Evolutionary conservation across 129 eudicot species (phyloP).

Genomic region (Ambrosia artemisiifolia): DNA sequence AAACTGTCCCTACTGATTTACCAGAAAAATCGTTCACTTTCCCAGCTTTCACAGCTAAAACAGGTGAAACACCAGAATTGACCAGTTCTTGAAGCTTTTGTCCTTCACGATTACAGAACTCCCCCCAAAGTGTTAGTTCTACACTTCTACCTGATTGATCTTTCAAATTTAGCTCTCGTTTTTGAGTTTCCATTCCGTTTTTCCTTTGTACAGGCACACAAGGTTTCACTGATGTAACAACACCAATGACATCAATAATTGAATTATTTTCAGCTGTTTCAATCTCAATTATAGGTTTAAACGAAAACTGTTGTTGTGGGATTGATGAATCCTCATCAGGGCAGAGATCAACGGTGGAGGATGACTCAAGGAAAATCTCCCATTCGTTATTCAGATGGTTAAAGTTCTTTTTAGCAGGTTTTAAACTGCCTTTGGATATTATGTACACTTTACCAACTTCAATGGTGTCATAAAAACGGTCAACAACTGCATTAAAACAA

Average conservation of each 20-base stretch:
- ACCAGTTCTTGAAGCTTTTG: conserved; percentile 71
- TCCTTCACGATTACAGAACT: conserved; percentile 89
- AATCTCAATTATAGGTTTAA: conserved; percentile 75
- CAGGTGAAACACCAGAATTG: conserved; percentile 60
- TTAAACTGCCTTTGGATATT: conserved; percentile 90
- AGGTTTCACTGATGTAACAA: conserved; percentile 72
- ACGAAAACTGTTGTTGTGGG: conserved; percentile 83
- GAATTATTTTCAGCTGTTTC: conserved; percentile 75
- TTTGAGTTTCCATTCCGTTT: conserved; percentile 97
- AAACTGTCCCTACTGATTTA: conserved; percentile 76
- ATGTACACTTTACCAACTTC: conserved; percentile 83
- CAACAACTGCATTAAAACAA: conserved; percentile 90
- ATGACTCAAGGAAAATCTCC: conserved; percentile 78
- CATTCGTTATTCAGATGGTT: conserved; percentile 92
- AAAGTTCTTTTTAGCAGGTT: conserved; percentile 85
- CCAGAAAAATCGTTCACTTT: conserved; percentile 89
- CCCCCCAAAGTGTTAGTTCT: conserved; percentile 96
- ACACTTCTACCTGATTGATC: conserved; percentile 79
- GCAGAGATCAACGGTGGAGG: conserved; percentile 82
- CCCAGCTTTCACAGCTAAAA: conserved; percentile 89
- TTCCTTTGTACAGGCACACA: conserved; percentile 78
- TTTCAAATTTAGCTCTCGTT: conserved; percentile 70
- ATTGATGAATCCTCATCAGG: conserved; percentile 89
- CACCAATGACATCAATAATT: conserved; percentile 76
- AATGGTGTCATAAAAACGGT: conserved; percentile 70